phyloP scores from a whole-genome alignment of 2,329 filamentous ascomycete genomes.

The Aspergillus unguis region DNA sequence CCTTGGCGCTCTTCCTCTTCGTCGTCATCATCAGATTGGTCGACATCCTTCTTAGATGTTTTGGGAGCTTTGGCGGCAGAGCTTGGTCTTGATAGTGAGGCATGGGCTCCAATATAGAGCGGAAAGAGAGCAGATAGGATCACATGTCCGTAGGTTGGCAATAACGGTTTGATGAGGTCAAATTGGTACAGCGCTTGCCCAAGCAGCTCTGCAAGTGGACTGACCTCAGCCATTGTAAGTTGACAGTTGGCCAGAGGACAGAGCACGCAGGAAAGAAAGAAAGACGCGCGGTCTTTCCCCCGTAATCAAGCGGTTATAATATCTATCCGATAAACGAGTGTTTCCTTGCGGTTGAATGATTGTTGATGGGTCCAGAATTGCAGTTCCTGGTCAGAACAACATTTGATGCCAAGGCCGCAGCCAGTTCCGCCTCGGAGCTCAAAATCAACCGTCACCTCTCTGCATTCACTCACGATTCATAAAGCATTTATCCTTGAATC shows the following conservation, averaged over 20 bases:
- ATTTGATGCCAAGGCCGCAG: constrained; percentile 23
- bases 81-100: constrained; percentile 76
- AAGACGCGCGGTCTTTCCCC: background rate
- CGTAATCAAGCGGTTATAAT: background rate
- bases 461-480: background rate
- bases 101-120: constrained; percentile 80
- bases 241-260: background rate
- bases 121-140: constrained; percentile 70
- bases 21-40: constrained; percentile 37
- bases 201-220: constrained; percentile 38
- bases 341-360: constrained; percentile 7
- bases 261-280: background rate
- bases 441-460: constrained; percentile 8
- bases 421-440: constrained; percentile 16
- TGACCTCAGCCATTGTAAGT: constrained; percentile 32
- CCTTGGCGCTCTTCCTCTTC: constrained; percentile 54
- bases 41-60: constrained; percentile 10
- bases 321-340: background rate
- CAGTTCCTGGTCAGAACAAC: constrained; percentile 5
- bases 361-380: constrained; percentile 4
- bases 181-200: constrained; percentile 46
- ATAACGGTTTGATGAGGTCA: constrained; percentile 40
- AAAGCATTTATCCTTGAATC: constrained; percentile 7
- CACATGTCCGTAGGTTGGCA: constrained; percentile 60
- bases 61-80: constrained; percentile 67